Evolutionary conservation across 106 monocot species (phyloP).

Genomic region (Allium fistulosum): DNA sequence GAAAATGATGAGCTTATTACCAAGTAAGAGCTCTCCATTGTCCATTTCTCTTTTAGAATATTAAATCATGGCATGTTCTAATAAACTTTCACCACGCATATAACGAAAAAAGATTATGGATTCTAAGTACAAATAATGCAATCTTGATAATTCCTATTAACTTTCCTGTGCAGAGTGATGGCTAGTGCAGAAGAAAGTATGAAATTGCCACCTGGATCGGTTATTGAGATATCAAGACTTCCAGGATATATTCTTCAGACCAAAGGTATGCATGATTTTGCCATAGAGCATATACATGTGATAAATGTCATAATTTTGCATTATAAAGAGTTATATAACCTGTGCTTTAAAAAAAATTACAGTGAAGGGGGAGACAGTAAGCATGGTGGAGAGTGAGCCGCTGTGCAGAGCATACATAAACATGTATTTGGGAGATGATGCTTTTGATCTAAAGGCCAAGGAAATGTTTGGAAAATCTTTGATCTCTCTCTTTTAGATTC

Average conservation of each 20-base stretch:
- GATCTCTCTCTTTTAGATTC: conserved; percentile 20
- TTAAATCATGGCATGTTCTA: background rate
- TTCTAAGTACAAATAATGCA: no score
- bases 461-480: conserved; percentile 35
- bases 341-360: conserved; percentile 4
- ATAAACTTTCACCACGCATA: background rate
- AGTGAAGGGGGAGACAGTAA: conserved; percentile 55
- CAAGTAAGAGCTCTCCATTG: conserved; percentile 17
- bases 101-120: no score
- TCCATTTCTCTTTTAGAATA: no score
- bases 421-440: conserved; percentile 60
- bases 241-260: conserved; percentile 55
- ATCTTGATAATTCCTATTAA: no score
- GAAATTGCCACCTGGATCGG: conserved; percentile 37
- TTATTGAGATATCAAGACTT: conserved; percentile 48
- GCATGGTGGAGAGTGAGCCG: conserved; percentile 42
- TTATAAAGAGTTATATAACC: background rate
- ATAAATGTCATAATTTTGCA: background rate
- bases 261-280: conserved; percentile 19
- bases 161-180: conserved; percentile 28
- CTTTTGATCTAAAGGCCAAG: conserved; percentile 59
- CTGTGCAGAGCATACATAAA: conserved; percentile 62
- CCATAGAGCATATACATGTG: no score
- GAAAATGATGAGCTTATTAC: conserved; percentile 36
- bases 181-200: conserved; percentile 34